These are phyloP conservation scores for Lachnellula subtilissima DNA, from an alignment of 2,329 filamentous ascomycete species.

Conservation along the genomic window DNA sequence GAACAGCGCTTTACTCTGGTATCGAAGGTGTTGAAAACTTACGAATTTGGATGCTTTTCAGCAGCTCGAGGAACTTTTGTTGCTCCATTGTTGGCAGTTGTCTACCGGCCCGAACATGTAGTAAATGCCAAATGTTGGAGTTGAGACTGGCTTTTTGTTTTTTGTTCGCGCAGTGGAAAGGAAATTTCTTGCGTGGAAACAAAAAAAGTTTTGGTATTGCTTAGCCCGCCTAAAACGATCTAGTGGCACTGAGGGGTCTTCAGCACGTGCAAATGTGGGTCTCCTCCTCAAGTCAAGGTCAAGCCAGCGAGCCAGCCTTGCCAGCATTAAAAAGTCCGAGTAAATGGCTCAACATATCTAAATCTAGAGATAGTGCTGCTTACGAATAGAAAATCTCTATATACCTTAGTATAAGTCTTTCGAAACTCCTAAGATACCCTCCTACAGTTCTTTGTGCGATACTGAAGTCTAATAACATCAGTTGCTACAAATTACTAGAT, in stretches of 20 bases:
- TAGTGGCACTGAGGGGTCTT: not conserved
- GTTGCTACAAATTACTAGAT: not conserved
- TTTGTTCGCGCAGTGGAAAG: slow-evolving; percentile 2
- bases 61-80: slow-evolving; percentile 78
- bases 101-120: not conserved
- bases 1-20: slow-evolving; percentile 3
- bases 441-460: not conserved
- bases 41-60: slow-evolving; percentile 86
- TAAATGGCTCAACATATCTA: too few relatives aligned
- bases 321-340: too few relatives aligned
- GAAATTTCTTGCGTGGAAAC: not conserved
- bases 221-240: not conserved
- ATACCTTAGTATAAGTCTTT: too few relatives aligned
- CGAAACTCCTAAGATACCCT: not conserved
- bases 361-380: too few relatives aligned
- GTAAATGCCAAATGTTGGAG: not conserved
- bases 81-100: slow-evolving; percentile 58
- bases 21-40: slow-evolving; percentile 38
- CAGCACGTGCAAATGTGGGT: too few relatives aligned
- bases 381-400: too few relatives aligned
- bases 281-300: too few relatives aligned
- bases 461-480: not conserved
- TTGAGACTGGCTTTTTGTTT: not conserved
- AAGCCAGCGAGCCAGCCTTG: too few relatives aligned
- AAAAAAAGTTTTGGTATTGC: not conserved